These are phyloP conservation scores for Gamsiella multidivaricata DNA, from an alignment of 192 early-diverging fungal genomes.

Conservation along the genomic window DNA sequence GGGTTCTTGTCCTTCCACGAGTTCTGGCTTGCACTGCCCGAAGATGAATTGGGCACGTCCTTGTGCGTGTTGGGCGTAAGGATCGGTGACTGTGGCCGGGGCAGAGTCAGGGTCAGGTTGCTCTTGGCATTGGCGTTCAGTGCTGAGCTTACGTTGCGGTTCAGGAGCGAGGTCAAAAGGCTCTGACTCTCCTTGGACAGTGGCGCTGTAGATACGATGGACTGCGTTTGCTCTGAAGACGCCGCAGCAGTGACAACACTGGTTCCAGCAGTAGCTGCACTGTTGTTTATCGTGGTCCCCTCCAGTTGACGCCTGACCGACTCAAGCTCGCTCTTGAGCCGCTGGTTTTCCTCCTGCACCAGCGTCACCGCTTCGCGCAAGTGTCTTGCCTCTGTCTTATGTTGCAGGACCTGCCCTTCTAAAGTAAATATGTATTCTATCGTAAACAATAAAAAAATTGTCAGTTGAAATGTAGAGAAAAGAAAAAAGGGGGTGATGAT, in stretches of 20 bases:
- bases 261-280: slow-evolving; percentile 6
- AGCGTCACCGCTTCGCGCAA: slow-evolving; percentile 52
- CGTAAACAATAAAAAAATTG: neutral
- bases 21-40: slow-evolving; percentile 19
- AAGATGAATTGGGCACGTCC: slow-evolving; percentile 48
- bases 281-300: slow-evolving; percentile 11
- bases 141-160: slow-evolving; percentile 27
- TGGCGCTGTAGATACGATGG: slow-evolving; percentile 2
- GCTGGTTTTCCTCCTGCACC: slow-evolving; percentile 43
- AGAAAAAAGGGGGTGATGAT: neutral
- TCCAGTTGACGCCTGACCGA: slow-evolving; percentile 23
- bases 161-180: slow-evolving; percentile 41
- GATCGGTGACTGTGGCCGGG: slow-evolving; percentile 44
- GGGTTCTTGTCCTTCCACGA: slow-evolving; percentile 53
- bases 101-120: slow-evolving; percentile 27
- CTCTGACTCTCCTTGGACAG: slow-evolving; percentile 48
- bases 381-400: slow-evolving; percentile 51
- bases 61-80: slow-evolving; percentile 44
- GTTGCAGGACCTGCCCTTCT: slow-evolving; percentile 48
- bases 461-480: neutral
- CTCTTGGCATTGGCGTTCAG: slow-evolving; percentile 41
- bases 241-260: neutral
- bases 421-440: slow-evolving; percentile 50
- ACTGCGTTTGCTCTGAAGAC: neutral
- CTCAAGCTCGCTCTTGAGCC: slow-evolving; percentile 41